Base-by-base conservation (phyloP, 495 filamentous ascomycete species). In the Aspergillus funiculosus region DNA sequence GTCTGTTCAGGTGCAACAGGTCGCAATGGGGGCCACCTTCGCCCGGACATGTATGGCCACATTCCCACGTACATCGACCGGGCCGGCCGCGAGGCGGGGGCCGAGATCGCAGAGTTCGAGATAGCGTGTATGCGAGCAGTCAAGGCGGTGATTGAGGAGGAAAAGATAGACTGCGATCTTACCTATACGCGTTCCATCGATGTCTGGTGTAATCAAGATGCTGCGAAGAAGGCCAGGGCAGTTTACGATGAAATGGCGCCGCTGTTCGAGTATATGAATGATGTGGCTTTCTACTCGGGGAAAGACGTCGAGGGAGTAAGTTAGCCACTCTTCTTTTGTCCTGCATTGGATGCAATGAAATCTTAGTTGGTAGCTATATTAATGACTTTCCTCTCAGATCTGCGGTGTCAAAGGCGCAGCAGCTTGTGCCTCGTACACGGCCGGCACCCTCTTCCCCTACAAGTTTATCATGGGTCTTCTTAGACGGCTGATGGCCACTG, bases 371-470 rank as follows among this genome's bases (percentile, higher is more conserved):
- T 38, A 21, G 14, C 5, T 8, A 14, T n/a, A n/a, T n/a, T n/a
- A n/a, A n/a, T 25, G 9, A 7, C 10, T 14, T 14, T 15, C 10
- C 17, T 34, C 4, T 13, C 1, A 67, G 64, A 49, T 53, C 4
- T 62, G 63, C 3, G 59, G 62, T 2, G 60, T 69, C 27, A 61
- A 58, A 46, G 52, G 57, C 15, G 63, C 63, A 0, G 59, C 62
- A 34, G 62, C 57, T 4, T 64, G 64, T 35, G 49, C 64, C 25
- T 64, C 59, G 10, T 67, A 59, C 31, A 57, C 66, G 0, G 78
- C 83, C 1, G 84, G 81, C 0, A 82, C 78, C 41, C 31, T 89
- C 8, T 80, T 75, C 56, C 73, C 80, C 3, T 89, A 89, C 58
- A 76, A 75, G 39, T 77, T 90, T 46, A 66, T 73, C 2, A 55